These are phyloP conservation scores for Ligustrum vulgare DNA, from an alignment of 257 asterid species.

Conservation along the genomic window DNA sequence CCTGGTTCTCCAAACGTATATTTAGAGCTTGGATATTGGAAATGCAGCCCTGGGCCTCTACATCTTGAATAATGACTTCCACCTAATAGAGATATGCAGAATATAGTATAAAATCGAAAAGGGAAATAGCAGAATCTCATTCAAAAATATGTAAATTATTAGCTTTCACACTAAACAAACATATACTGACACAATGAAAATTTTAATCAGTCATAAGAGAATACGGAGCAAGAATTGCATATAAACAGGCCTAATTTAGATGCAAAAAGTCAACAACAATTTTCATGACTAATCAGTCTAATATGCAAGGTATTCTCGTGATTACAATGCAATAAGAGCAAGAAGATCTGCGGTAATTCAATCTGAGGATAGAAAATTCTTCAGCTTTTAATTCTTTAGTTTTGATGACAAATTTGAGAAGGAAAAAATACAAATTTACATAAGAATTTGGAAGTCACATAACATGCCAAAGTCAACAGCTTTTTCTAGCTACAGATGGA, in stretches of 20 bases:
- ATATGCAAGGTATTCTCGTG: neutral
- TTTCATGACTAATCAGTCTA: neutral
- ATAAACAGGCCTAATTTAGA: neutral
- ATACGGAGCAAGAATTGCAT: neutral
- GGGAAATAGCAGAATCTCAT: neutral
- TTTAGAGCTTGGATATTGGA: constrained; percentile 63
- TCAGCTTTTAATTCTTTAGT: neutral
- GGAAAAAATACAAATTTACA: constrained; percentile 6
- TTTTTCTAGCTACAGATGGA: neutral
- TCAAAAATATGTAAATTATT: neutral
- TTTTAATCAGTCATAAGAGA: neutral
- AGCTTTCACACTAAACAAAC: neutral
- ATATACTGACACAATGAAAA: neutral
- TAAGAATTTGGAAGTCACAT: neutral
- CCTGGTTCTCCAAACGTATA: constrained; percentile 69
- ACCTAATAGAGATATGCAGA: constrained; percentile 44
- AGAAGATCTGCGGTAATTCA: neutral
- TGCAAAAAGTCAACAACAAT: neutral
- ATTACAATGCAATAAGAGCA: neutral
- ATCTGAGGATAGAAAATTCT: constrained; percentile 3
- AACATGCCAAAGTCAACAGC: neutral
- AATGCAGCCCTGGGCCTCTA: constrained; percentile 71
- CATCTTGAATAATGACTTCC: constrained; percentile 80
- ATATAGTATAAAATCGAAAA: constrained; percentile 14
- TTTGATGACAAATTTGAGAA: constrained; percentile 8